Evolutionary conservation across 2,329 filamentous ascomycete species (phyloP).

Genomic region (Epichloe aotearoae): DNA sequence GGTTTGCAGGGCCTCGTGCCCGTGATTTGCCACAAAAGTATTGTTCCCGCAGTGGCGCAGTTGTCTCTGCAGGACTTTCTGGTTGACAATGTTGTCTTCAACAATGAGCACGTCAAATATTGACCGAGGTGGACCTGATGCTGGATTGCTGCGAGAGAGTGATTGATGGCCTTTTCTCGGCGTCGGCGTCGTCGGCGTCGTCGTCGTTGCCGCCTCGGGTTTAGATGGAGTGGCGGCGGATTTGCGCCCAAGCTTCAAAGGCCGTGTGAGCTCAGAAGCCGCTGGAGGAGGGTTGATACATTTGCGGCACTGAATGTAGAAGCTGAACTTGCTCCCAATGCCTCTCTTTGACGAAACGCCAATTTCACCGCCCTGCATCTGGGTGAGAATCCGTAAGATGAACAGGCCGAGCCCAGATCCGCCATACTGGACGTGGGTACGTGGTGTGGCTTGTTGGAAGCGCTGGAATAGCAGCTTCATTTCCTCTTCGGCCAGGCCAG

Average conservation of each 20-base stretch:
- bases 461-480: slow-evolving; percentile 54
- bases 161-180: slow-evolving; percentile 1
- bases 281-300: slow-evolving; percentile 26
- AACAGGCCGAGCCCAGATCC: slow-evolving; percentile 60
- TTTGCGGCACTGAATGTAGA: slow-evolving; percentile 59
- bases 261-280: slow-evolving; percentile 23
- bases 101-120: slow-evolving; percentile 48
- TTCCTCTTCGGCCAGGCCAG: slow-evolving; percentile 51
- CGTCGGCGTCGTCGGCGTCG: background rate
- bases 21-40: slow-evolving; percentile 51
- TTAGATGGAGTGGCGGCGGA: background rate
- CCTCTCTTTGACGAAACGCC: slow-evolving; percentile 56
- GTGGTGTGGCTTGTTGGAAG: slow-evolving; percentile 54
- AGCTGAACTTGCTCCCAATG: slow-evolving; percentile 61
- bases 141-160: background rate
- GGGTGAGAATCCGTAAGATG: slow-evolving; percentile 62
- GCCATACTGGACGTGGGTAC: slow-evolving; percentile 60
- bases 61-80: slow-evolving; percentile 49
- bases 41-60: slow-evolving; percentile 47
- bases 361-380: slow-evolving; percentile 67
- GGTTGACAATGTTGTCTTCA: slow-evolving; percentile 56
- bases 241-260: slow-evolving; percentile 23
- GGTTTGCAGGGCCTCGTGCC: slow-evolving; percentile 46
- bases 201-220: slow-evolving; percentile 6
- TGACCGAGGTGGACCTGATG: slow-evolving; percentile 12